Evolutionary conservation across 208 protist genomes (phyloP).

Genomic region (Trypanosoma boissoni): DNA sequence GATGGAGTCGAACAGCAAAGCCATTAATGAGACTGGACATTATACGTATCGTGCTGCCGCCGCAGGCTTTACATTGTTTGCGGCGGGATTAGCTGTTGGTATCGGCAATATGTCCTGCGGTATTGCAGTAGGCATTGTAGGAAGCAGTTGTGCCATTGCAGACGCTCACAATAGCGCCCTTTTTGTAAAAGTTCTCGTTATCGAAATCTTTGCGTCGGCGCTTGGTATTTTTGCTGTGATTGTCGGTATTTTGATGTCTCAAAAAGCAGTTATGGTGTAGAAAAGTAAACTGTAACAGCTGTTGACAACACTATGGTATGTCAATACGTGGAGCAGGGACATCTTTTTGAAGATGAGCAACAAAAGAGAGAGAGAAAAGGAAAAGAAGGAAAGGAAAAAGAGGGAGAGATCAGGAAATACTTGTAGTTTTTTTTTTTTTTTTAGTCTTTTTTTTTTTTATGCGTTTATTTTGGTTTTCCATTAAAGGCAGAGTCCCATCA

Average conservation of each 20-base stretch:
- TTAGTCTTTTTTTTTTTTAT: too few relatives aligned
- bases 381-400: not conserved
- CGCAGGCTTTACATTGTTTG: slow-evolving; percentile 93
- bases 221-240: slow-evolving; percentile 98
- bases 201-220: slow-evolving; percentile 98
- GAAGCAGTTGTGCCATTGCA: slow-evolving; percentile 94
- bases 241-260: slow-evolving; percentile 94
- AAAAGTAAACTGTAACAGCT: not conserved
- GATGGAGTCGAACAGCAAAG: slow-evolving; percentile 57
- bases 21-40: slow-evolving; percentile 34
- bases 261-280: slow-evolving; percentile 82
- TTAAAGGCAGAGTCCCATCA: too few relatives aligned
- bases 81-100: slow-evolving; percentile 93
- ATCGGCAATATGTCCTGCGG: slow-evolving; percentile 96
- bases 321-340: not conserved
- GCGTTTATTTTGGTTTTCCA: too few relatives aligned
- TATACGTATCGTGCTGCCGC: slow-evolving; percentile 48
- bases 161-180: slow-evolving; percentile 93
- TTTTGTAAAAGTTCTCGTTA: slow-evolving; percentile 97
- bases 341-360: not conserved
- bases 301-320: not conserved
- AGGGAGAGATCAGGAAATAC: not conserved
- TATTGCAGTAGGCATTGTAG: slow-evolving; percentile 95
- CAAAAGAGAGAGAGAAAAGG: not conserved
- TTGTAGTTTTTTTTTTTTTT: not conserved